These are phyloP conservation scores for Sarocladium kiliense DNA, from an alignment of 2,329 filamentous ascomycete species.

Conservation along the genomic window DNA sequence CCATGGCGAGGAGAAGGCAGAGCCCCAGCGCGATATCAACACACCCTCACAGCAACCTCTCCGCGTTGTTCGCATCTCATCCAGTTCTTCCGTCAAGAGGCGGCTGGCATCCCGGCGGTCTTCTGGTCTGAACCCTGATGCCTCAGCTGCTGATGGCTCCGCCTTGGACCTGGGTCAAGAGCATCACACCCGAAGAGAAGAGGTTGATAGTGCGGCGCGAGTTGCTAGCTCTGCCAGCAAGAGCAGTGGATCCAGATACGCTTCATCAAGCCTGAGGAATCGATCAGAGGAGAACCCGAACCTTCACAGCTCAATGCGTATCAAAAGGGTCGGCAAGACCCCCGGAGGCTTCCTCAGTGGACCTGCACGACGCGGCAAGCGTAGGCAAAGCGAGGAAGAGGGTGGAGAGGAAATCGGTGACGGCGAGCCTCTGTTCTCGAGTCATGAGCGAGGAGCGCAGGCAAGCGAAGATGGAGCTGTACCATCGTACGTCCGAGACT, in stretches of 20 bases:
- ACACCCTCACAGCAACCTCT: conserved; percentile 44
- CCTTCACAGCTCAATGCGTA: conserved; percentile 67
- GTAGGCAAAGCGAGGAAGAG: conserved; percentile 64
- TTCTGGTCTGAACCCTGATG: conserved; percentile 28
- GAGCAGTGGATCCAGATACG: conserved; percentile 48
- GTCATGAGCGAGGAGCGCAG: conserved; percentile 38
- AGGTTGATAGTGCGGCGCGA: conserved; percentile 44
- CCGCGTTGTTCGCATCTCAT: conserved; percentile 50
- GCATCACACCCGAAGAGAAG: conserved; percentile 28
- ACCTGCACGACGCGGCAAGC: conserved; percentile 69
- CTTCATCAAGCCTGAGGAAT: conserved; percentile 43
- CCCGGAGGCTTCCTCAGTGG: conserved; percentile 75
- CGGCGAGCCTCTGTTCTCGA: conserved; percentile 31
- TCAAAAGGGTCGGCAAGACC: conserved; percentile 71
- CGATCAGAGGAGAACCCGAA: conserved; percentile 59
- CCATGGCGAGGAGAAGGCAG: conserved; percentile 31
- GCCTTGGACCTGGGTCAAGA: conserved; percentile 40
- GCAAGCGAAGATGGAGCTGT: conserved; percentile 31
- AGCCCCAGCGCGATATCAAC: conserved; percentile 38
- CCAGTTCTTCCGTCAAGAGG: conserved; percentile 42
- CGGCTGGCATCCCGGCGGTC: conserved; percentile 24
- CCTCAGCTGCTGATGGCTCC: conserved; percentile 28
- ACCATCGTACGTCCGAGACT: conserved; percentile 38
- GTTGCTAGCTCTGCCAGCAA: conserved; percentile 24
- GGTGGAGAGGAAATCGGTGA: conserved; percentile 37